Evolutionary conservation across 352 stramenopile genomes (phyloP), one percentile per base, ranked within the genome.

Genomic region (Elongisporangium anandrum): DNA sequence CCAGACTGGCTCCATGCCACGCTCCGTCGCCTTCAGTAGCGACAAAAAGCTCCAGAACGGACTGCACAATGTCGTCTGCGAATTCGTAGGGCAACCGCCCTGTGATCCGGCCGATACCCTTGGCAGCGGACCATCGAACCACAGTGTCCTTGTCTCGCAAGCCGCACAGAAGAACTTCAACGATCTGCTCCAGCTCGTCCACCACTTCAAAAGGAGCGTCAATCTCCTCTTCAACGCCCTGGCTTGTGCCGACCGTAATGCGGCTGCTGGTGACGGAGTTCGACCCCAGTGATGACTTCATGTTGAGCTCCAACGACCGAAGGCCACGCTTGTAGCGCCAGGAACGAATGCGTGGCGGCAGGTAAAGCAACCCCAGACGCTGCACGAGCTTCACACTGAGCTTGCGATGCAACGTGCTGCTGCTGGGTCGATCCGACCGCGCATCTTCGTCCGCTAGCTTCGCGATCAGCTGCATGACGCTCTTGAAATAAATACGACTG

Each of bases 101-200:
- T 2, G 96, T 98, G 57, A 99, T 90, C 7, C 97, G 85, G 8
- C 97, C 97, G 51, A 99, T 93, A 15, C 97, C 97, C 67, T 99
- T 99, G n/a, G 97, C 97, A 21, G 96, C 95, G 2, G 95, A 99
- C 97, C 97, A 99, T n/a, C 97, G 85, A 50, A 99, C 97, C 15
- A 98, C 87, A 1, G 97, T 99, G 71, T 98, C 93, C 53, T 95
- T 91, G 72, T 99, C 95, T 34, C 85, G 80, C 4, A 99, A 68
- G 0, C 86, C 91, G 52, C 70, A 85, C 15, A 99, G 61, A 24
- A 96, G 64, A 5, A 90, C 77, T 55, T 98, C 97, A 38, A 99
- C 93, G 38, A 98, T 97, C 59, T 99, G 93, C 71, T 99, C 97
- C 20, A 99, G 78, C 68, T 98, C 81, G 63, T 98, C 94, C n/a